These are phyloP conservation scores for Boletus reticuloceps DNA, from an alignment of 768 basidiomycete genomes.

Conservation along the genomic window DNA sequence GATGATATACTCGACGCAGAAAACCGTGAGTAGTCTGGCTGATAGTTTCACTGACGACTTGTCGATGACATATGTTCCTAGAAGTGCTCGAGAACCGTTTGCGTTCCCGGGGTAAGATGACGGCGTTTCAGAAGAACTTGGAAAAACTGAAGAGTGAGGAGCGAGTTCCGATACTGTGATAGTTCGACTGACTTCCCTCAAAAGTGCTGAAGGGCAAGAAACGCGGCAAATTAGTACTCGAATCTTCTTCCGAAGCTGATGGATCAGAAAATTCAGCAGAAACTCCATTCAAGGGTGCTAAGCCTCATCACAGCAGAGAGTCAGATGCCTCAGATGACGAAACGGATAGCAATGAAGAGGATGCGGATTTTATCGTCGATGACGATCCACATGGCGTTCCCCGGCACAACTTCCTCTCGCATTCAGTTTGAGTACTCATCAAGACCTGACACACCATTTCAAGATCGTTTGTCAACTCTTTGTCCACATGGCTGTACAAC, in stretches of 20 bases:
- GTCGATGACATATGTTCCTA: constrained; percentile 25
- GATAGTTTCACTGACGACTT: neutral
- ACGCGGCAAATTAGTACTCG: constrained; percentile 33
- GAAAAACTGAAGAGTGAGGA: constrained; percentile 61
- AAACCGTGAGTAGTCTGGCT: constrained; percentile 43
- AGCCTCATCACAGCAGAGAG: constrained; percentile 35
- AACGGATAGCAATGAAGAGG: constrained; percentile 23
- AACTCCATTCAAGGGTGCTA: constrained; percentile 46
- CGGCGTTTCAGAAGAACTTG: constrained; percentile 59
- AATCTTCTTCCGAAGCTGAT: constrained; percentile 34
- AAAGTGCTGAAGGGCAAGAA: constrained; percentile 40
- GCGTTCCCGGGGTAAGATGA: constrained; percentile 57
- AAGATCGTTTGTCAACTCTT: constrained; percentile 88
- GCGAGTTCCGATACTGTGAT: neutral
- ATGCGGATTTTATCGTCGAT: constrained; percentile 56
- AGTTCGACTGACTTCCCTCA: neutral
- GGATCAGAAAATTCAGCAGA: constrained; percentile 25
- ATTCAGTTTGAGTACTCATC: constrained; percentile 79
- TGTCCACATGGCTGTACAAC: constrained; percentile 72
- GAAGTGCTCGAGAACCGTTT: constrained; percentile 65
- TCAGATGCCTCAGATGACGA: constrained; percentile 38
- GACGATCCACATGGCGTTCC: constrained; percentile 48
- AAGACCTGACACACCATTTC: constrained; percentile 77
- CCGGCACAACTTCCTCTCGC: constrained; percentile 59
- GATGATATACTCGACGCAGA: constrained; percentile 44